A percentile compares a stretch with the other conserved stretches of the same genome.
Conservation (phyloP, 179 eudicot species). For the Gypsophila paniculata region DNA sequence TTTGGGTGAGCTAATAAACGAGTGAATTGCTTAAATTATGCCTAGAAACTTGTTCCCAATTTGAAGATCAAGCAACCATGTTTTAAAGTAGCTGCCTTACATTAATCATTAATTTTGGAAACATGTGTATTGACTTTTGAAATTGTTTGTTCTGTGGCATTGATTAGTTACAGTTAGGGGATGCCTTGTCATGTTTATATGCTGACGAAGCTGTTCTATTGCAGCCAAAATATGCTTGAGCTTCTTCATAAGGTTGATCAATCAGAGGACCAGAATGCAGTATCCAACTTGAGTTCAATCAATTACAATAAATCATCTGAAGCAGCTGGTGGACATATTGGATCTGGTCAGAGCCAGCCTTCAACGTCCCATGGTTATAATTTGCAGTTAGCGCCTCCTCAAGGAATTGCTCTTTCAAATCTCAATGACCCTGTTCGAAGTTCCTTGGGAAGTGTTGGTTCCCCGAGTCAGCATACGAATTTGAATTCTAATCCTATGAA, state of each 20-base stretch:
- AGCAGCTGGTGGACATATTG: conserved; percentile 42
- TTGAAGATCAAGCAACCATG: neutral
- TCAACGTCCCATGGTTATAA: conserved; percentile 73
- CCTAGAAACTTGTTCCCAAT: no score
- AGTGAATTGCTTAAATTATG: no score
- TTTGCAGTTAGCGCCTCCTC: conserved; percentile 89
- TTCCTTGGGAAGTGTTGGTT: conserved; percentile 34
- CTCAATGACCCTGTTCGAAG: conserved; percentile 40
- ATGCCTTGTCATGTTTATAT: conserved; percentile 3
- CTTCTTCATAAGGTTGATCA: conserved; percentile 92
- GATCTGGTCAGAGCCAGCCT: conserved; percentile 45
- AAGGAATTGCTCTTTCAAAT: conserved; percentile 38
- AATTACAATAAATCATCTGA: conserved; percentile 34
- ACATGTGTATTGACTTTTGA: neutral
- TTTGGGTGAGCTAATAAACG: no score
- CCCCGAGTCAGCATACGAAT: conserved; percentile 35
- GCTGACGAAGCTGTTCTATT: conserved; percentile 17
- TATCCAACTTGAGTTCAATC: conserved; percentile 29
- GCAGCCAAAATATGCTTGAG: conserved; percentile 90
- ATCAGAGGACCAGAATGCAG: conserved; percentile 43
- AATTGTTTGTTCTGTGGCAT: neutral
- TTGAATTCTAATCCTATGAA: conserved; percentile 38
- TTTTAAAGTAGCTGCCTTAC: neutral
- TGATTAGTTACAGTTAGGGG: neutral
- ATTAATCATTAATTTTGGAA: conserved; percentile 11